phyloP scores from a whole-genome alignment of 2,329 filamentous ascomycete species.

The Paraphaeosphaeria minitans region DNA sequence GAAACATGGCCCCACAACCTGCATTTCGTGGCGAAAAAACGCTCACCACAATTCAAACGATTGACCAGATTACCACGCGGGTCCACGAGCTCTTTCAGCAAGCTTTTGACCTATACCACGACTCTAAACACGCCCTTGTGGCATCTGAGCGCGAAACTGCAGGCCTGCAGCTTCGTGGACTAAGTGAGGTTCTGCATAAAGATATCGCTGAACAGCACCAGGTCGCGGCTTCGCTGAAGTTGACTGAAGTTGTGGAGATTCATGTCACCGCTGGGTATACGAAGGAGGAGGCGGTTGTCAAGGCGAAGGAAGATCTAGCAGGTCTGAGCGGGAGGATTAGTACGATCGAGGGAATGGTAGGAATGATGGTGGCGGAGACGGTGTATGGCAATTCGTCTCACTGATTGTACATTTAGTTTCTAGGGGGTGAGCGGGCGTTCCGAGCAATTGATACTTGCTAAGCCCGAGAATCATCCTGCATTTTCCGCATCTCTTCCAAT shows the following conservation, averaged over 20 bases:
- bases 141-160: not conserved
- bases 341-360: not conserved
- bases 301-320: not conserved
- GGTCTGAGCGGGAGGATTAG: not conserved
- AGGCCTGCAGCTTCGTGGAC: not conserved
- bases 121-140: not conserved
- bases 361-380: not conserved
- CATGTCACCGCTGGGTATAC: not conserved
- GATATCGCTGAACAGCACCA: not conserved
- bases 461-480: slow-evolving; percentile 42
- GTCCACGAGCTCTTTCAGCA: not conserved
- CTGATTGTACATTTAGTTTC: no score
- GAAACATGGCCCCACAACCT: no score
- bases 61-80: not conserved
- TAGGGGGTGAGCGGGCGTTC: no score
- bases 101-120: not conserved
- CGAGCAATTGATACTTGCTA: slow-evolving; percentile 2
- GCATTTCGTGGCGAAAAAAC: not conserved
- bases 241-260: not conserved
- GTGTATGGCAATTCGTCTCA: not conserved
- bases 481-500: slow-evolving; percentile 48
- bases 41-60: not conserved
- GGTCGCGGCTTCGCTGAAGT: not conserved
- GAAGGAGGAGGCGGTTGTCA: not conserved
- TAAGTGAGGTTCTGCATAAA: not conserved